phyloP scores from a whole-genome alignment of 371 early-diverging fungal genomes.

The Apophysomyces variabilis region DNA sequence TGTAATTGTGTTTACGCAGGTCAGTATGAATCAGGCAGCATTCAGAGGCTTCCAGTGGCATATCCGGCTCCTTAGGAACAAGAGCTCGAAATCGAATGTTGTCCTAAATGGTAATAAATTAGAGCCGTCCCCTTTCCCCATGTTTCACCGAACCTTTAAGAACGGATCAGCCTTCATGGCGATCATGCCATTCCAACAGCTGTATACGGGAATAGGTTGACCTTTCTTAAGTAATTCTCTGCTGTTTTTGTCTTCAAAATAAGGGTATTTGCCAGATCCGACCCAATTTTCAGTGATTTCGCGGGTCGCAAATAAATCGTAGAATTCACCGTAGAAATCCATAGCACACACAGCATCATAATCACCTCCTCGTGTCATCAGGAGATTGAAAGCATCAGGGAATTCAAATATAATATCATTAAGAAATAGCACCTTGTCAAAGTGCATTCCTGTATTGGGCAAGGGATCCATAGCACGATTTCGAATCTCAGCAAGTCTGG shows the following conservation, averaged over 20 bases:
- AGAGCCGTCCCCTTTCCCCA: neutral
- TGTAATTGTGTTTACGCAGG: constrained; percentile 21
- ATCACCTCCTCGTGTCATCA: constrained; percentile 22
- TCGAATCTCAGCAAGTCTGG: constrained; percentile 27
- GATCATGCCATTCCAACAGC: constrained; percentile 41
- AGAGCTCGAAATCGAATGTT: constrained; percentile 23
- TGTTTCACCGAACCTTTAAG: constrained; percentile 6
- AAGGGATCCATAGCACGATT: constrained; percentile 31
- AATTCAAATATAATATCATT: constrained; percentile 33
- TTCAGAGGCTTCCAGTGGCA: constrained; percentile 30
- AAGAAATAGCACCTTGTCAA: constrained; percentile 29
- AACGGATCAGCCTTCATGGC: constrained; percentile 24
- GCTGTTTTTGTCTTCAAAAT: constrained; percentile 24
- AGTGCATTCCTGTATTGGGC: constrained; percentile 4
- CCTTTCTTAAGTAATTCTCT: constrained; percentile 14
- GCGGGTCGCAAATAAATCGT: constrained; percentile 36
- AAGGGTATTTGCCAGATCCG: constrained; percentile 32
- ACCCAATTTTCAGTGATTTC: constrained; percentile 28
- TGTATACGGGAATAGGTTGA: constrained; percentile 31
- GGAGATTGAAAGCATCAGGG: constrained; percentile 23
- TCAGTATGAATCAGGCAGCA: constrained; percentile 33
- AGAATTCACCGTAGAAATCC: constrained; percentile 35
- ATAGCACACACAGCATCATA: constrained; percentile 37
- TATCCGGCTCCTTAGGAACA: constrained; percentile 21
- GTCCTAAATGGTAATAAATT: neutral